Evolutionary conservation across 768 basidiomycete species (phyloP), one percentile per base, ranked within the genome.

Genomic region (Pholiota molesta): DNA sequence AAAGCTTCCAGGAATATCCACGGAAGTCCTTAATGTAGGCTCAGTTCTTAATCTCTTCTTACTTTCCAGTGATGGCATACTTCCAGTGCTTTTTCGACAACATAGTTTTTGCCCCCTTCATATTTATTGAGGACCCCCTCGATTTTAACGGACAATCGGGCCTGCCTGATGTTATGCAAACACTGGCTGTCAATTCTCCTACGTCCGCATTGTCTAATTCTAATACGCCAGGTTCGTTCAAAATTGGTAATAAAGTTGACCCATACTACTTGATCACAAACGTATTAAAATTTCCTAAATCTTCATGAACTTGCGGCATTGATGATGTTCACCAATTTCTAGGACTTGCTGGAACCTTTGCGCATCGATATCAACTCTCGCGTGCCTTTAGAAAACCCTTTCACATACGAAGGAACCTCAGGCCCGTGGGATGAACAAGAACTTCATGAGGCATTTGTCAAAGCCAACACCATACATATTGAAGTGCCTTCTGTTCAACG

Each of bases 71-170:
- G 6, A 44, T 21, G n/a, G 13, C 11, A 13, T 49, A 13, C 26
- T 49, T 49, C 2, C 66, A 97, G 94, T 96, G 90, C 67, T 95
- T 95, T 72, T 99, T 90, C 72, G 97, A 99, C 76, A 98, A 99
- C 69, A 96, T 96, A 61, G 87, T 95, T 19, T 95, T 95, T 74
- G 92, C 93, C 28, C 97, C 95, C 0, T 99, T 99, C 76, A 92
- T 98, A 56, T 98, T 95, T 67, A 91, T 98, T 63, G 97, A 98
- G 72, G 95, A 97, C 71, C 90, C 92, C 13, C 67, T 87, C 47
- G 93, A 96, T 65, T 79, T 84, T 21, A 88, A 84, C 66, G 85
- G 83, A 29, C 83, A 85, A 64, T 79, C 78, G 35, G 81, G 79
- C n/a, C 64, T 77, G 31, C 66, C 78, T 1, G 86, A 91, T 49